These are phyloP conservation scores for Aspergillus thermomutatus DNA, from an alignment of 2,329 filamentous ascomycete genomes.

Conservation along the genomic window DNA sequence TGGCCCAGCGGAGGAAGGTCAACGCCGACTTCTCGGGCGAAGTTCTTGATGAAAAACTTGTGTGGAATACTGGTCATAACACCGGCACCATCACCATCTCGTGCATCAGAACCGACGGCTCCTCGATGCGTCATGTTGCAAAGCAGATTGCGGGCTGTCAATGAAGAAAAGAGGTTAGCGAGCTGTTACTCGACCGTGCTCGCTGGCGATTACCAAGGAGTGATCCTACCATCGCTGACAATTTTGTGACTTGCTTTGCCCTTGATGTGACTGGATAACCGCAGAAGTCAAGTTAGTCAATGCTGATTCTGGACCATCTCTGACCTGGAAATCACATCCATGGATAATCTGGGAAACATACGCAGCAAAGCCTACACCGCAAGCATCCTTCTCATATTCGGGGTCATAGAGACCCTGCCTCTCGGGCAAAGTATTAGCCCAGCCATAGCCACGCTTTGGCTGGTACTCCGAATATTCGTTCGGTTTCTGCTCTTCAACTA, in stretches of 20 bases:
- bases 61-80: constrained; percentile 99
- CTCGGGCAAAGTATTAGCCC: constrained; percentile 92
- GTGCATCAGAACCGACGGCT: constrained; percentile 94
- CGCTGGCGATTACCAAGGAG: no score
- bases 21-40: constrained; percentile 83
- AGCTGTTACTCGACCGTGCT: not conserved
- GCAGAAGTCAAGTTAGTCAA: constrained; percentile 9
- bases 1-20: constrained; percentile 84
- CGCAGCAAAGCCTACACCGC: constrained; percentile 98
- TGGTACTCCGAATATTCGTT: constrained; percentile 53
- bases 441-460: constrained; percentile 69
- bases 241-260: constrained; percentile 97
- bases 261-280: constrained; percentile 76
- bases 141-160: constrained; percentile 77
- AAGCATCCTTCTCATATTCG: constrained; percentile 95
- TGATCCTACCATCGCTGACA: constrained; percentile 83
- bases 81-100: constrained; percentile 96
- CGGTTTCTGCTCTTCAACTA: constrained; percentile 42
- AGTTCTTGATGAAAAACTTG: constrained; percentile 98
- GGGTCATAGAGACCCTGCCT: constrained; percentile 99
- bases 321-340: not conserved
- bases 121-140: constrained; percentile 99
- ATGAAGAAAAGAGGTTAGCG: constrained; percentile 30
- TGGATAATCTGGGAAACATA: constrained; percentile 47
- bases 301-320: not conserved